Evolutionary conservation across 495 filamentous ascomycete species (phyloP), one percentile per base, ranked within the genome.

Genomic region (Aspergillus hancockii): DNA sequence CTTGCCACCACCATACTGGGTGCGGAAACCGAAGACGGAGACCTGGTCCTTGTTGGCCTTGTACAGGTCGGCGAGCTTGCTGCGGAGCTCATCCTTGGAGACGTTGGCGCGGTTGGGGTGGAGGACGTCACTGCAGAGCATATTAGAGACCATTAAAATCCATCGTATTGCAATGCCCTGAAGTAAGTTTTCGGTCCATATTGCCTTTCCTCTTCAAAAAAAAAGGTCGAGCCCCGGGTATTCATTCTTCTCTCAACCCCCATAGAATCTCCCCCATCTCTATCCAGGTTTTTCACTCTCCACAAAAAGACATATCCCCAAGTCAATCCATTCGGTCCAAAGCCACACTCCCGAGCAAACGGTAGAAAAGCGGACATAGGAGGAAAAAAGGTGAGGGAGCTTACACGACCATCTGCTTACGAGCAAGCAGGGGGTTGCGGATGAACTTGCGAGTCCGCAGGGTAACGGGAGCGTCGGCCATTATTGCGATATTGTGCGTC

Each of bases 361-460:
- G 36, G 22, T 8, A 8, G 5, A 30, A 45, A 31, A 46, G 19
- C 25, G 40, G 18, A 23, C 22, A 41, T 23, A 19, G 38, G 30
- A 53, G 30, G 36, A 21, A 52, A 43, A 56, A 52, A 54, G n/a
- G 57, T 50, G 46, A 57, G 56, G 59, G 53, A 60, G 60, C 95
- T 86, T 93, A 99, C 94, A 98, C 91, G 81, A 99, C 95, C 94
- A 99, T 98, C 87, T 99, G 95, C 85, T 94, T 97, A 74, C 93
- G 89, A 72, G 87, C 93, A 66, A 99, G 90, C 75, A 99, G 91
- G 75, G 95, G 90, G 85, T 99, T 99, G 81, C 92, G 89, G 79
- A 98, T 95, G 91, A 99, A 99, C 85, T 99, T 99, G 89, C 95
- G 93, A 78, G 95, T 99, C 81, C 95, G 90, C 84, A 99, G 81